Conservation (phyloP, 805 yeast genomes). For the Kockiozyma suomiensis region DNA sequence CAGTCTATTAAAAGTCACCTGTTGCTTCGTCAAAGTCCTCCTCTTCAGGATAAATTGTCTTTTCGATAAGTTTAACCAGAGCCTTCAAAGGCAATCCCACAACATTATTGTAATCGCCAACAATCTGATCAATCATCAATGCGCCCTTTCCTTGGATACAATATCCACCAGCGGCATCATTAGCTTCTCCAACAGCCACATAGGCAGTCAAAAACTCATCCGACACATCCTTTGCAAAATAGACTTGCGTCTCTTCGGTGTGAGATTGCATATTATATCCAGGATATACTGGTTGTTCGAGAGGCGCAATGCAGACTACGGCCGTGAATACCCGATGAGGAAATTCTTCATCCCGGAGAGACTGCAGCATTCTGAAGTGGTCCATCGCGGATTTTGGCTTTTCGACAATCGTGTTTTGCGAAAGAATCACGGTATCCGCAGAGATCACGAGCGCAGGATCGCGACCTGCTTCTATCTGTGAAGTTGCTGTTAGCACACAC, state of each 20-base stretch:
- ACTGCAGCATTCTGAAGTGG: constrained; percentile 54
- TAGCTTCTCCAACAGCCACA: constrained; percentile 71
- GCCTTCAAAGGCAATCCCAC: constrained; percentile 80
- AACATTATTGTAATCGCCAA: constrained; percentile 83
- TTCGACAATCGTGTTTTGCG: constrained; percentile 65
- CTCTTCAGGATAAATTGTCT: constrained; percentile 38
- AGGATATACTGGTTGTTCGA: constrained; percentile 47
- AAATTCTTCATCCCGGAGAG: constrained; percentile 48
- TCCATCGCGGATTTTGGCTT: constrained; percentile 67
- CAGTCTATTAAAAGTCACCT: not conserved
- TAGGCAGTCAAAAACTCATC: constrained; percentile 63
- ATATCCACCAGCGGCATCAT: constrained; percentile 90
- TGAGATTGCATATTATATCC: constrained; percentile 47
- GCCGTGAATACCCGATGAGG: constrained; percentile 60
- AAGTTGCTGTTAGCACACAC: too few species aligned
- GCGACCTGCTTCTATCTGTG: constrained; percentile 40
- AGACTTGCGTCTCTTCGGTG: constrained; percentile 50
- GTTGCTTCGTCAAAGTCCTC: constrained; percentile 22
- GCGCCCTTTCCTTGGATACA: constrained; percentile 72
- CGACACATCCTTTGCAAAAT: constrained; percentile 47
- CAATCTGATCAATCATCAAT: constrained; percentile 59
- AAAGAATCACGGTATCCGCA: constrained; percentile 79
- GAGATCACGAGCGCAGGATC: constrained; percentile 48
- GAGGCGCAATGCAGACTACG: constrained; percentile 52
- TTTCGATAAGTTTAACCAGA: constrained; percentile 53